These are phyloP conservation scores for Singerocomus rubriflavus DNA, from an alignment of 1,284 basidiomycete genomes.

Conservation along the genomic window DNA sequence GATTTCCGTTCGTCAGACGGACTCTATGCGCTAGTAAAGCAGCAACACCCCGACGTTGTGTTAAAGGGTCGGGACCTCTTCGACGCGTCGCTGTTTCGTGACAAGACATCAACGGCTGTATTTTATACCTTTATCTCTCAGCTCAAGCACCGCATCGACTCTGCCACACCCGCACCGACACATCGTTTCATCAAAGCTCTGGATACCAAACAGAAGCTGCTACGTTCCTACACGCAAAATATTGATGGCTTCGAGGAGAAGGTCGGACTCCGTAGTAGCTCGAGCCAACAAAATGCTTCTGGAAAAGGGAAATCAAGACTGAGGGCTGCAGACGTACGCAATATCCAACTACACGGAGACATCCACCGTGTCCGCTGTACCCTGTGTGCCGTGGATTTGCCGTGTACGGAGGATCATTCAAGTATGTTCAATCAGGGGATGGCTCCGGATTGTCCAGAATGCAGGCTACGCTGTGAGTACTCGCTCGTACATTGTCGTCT, in stretches of 20 bases:
- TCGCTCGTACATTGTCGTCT: not conserved
- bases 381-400: constrained; percentile 73
- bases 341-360: constrained; percentile 91
- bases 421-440: constrained; percentile 62
- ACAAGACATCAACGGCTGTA: constrained; percentile 80
- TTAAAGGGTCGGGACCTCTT: constrained; percentile 89
- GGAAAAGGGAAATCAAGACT: constrained; percentile 65
- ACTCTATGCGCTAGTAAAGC: constrained; percentile 84
- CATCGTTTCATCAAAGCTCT: constrained; percentile 87
- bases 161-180: constrained; percentile 79
- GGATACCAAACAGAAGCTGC: constrained; percentile 78
- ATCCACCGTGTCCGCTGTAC: constrained; percentile 85
- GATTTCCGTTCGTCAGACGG: constrained; percentile 90
- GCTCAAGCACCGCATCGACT: constrained; percentile 79
- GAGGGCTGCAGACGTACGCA: constrained; percentile 67
- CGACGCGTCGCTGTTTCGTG: constrained; percentile 83
- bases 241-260: constrained; percentile 90
- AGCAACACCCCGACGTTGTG: constrained; percentile 78
- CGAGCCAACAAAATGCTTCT: constrained; percentile 48
- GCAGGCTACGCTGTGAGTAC: constrained; percentile 66
- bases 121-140: constrained; percentile 95
- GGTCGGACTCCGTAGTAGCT: constrained; percentile 69
- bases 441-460: constrained; percentile 83
- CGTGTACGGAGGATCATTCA: constrained; percentile 62
- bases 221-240: constrained; percentile 93